Conservation (phyloP, 108 stramenopile species). For the Cyclostephanos invisitatus region DNA sequence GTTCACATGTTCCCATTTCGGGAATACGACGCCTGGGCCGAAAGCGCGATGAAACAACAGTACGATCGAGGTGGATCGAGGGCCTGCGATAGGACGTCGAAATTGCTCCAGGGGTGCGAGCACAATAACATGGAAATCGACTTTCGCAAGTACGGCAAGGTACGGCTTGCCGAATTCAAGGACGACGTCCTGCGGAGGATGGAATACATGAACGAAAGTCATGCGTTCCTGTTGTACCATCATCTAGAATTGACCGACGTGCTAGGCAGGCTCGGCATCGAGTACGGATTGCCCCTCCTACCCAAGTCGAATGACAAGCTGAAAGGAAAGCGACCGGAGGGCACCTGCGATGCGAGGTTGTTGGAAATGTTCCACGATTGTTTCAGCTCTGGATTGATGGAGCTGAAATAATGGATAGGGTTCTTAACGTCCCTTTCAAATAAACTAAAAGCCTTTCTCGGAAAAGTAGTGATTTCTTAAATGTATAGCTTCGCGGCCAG, state of each 20-base stretch:
- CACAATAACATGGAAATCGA: conserved; percentile 34
- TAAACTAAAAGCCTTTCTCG: not conserved
- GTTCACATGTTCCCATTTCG: conserved; percentile 47
- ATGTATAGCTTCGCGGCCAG: too few species aligned
- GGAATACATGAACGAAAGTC: conserved; percentile 22
- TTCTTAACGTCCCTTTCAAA: too few species aligned
- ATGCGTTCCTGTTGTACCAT: conserved; percentile 31
- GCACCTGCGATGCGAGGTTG: conserved; percentile 34
- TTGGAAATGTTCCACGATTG: conserved; percentile 39
- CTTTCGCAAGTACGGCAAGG: conserved; percentile 33
- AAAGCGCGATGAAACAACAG: conserved; percentile 35
- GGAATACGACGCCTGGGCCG: conserved; percentile 36
- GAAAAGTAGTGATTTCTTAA: too few species aligned
- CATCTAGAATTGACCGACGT: conserved; percentile 29
- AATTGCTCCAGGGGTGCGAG: conserved; percentile 9
- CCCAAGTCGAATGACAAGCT: conserved; percentile 19
- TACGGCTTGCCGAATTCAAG: conserved; percentile 22
- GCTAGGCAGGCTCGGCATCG: conserved; percentile 14
- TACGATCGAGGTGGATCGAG: conserved; percentile 28
- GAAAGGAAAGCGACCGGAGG: conserved; percentile 26
- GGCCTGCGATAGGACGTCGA: conserved; percentile 11
- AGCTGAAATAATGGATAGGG: conserved; percentile 14
- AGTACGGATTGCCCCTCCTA: conserved; percentile 27
- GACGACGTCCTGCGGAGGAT: conserved; percentile 17
- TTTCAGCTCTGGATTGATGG: conserved; percentile 36